Percentiles rank a stretch among this genome's conserved stretches.
phyloP scores from a whole-genome alignment of 257 asterid species.

The Rauvolfia tetraphylla region DNA sequence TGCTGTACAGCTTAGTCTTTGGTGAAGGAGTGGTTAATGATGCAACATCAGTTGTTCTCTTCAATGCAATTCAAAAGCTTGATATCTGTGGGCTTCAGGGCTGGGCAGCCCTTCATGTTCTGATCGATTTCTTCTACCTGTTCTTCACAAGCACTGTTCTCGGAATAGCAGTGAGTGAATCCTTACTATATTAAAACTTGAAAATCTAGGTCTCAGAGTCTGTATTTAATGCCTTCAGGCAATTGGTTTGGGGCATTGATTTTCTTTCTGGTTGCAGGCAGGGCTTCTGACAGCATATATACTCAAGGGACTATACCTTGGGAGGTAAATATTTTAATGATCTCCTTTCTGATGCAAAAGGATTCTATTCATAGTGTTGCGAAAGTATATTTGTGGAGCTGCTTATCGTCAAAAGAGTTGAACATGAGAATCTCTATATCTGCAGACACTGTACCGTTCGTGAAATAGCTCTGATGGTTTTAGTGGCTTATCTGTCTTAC shows the following conservation, averaged over 20 bases:
- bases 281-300: constrained; percentile 75
- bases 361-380: not conserved
- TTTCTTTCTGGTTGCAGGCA: constrained; percentile 45
- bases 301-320: constrained; percentile 78
- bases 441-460: constrained; percentile 86
- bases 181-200: not conserved
- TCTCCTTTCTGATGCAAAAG: not conserved
- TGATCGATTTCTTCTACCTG: constrained; percentile 67
- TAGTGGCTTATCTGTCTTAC: constrained; percentile 93
- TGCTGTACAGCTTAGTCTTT: constrained; percentile 87
- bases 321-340: constrained; percentile 43
- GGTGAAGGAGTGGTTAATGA: constrained; percentile 99
- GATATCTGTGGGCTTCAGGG: constrained; percentile 59
- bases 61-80: constrained; percentile 86
- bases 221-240: not conserved
- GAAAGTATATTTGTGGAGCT: not conserved
- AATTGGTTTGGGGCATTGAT: not conserved
- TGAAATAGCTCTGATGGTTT: constrained; percentile 78
- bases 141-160: constrained; percentile 89
- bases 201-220: not conserved
- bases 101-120: constrained; percentile 50
- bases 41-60: constrained; percentile 93
- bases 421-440: constrained; percentile 17
- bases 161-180: constrained; percentile 69
- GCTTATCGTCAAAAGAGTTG: not conserved